phyloP scores from a whole-genome alignment of 1,139 yeast species.

The Yamadazyma buinensis region DNA sequence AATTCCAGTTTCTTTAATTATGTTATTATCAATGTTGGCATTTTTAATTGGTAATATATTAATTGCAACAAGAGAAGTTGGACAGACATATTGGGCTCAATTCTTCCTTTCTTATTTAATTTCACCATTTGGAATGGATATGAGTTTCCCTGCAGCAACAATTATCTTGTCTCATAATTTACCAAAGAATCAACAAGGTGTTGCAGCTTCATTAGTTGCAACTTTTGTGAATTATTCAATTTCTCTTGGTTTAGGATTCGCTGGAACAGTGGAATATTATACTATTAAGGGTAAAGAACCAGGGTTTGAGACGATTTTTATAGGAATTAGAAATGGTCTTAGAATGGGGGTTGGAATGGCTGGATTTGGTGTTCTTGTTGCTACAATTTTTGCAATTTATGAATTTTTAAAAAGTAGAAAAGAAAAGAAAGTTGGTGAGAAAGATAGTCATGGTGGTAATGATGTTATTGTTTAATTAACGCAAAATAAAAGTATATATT shows the following conservation, averaged over 20 bases:
- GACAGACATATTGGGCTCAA: constrained; percentile 23
- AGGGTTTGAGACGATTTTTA: constrained; percentile 19
- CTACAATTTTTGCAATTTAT: constrained; percentile 17
- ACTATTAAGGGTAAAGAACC: constrained; percentile 25
- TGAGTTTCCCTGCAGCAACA: constrained; percentile 62
- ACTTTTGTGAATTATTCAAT: constrained; percentile 63
- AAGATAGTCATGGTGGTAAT: too few relatives aligned
- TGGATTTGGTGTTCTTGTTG: constrained; percentile 39
- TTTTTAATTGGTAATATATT: constrained; percentile 13
- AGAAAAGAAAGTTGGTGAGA: too few relatives aligned
- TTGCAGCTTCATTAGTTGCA: constrained; percentile 61
- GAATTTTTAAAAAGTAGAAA: constrained; percentile 3
- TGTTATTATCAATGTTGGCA: constrained; percentile 33
- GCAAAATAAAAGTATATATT: too few relatives aligned
- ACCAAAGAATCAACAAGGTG: constrained; percentile 56
- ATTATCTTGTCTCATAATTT: constrained; percentile 48
- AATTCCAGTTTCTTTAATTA: constrained; percentile 38
- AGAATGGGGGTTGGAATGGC: constrained; percentile 52
- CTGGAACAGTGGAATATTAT: constrained; percentile 57
- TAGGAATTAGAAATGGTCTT: constrained; percentile 43
- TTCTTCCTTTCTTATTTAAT: constrained; percentile 45
- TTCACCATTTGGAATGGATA: constrained; percentile 61
- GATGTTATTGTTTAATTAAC: too few relatives aligned
- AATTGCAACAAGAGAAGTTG: constrained; percentile 11
- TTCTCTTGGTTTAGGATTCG: constrained; percentile 60